Evolutionary conservation across 495 filamentous ascomycete species (phyloP).

Genomic region (Friedmanniomyces endolithicus): DNA sequence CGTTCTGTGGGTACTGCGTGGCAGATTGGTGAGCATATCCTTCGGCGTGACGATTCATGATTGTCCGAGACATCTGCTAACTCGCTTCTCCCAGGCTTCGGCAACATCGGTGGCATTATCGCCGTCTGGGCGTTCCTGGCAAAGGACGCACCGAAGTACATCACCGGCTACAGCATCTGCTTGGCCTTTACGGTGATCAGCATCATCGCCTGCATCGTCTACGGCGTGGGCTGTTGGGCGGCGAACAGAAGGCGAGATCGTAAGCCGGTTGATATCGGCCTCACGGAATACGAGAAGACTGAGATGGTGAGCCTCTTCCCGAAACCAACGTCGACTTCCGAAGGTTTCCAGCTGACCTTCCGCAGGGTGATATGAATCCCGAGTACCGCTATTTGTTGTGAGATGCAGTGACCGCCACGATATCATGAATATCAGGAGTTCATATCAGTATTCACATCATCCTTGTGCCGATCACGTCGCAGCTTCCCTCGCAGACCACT

Average conservation of each 20-base stretch:
- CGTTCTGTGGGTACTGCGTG: conserved; percentile 73
- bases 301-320: conserved; percentile 32
- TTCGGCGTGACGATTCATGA: too few species aligned
- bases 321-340: background rate
- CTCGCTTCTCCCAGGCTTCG: conserved; percentile 22
- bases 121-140: conserved; percentile 69
- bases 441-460: background rate
- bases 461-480: too few species aligned
- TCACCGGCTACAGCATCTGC: conserved; percentile 65
- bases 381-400: conserved; percentile 49
- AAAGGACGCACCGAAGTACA: conserved; percentile 58
- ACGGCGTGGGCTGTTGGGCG: conserved; percentile 44
- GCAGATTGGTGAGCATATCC: conserved; percentile 49
- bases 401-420: background rate
- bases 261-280: conserved; percentile 36
- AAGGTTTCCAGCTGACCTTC: background rate
- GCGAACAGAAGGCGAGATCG: conserved; percentile 58
- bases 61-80: background rate
- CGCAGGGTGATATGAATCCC: conserved; percentile 49
- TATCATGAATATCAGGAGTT: background rate
- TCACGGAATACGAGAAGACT: conserved; percentile 63
- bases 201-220: conserved; percentile 45
- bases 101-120: conserved; percentile 92
- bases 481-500: too few species aligned
- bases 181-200: conserved; percentile 61